Evolutionary conservation across 2,329 filamentous ascomycete species (phyloP), one percentile per base, ranked within the genome.

Genomic region (Lecanosticta acicola): DNA sequence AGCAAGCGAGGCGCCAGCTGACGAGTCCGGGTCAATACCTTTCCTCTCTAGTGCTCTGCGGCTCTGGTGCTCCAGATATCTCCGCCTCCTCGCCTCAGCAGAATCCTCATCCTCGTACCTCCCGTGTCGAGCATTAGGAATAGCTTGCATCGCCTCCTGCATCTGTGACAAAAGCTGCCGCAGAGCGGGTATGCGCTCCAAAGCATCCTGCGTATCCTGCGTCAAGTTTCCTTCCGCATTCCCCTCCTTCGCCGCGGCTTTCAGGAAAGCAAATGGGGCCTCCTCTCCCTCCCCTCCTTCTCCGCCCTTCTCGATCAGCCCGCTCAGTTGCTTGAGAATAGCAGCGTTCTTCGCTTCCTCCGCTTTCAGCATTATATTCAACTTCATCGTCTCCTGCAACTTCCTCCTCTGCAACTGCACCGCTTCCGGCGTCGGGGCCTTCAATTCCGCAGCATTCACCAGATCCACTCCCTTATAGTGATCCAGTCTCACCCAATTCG

Each of bases 31-130:
- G 43, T 87, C 83, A 46, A 90, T 68, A 0, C 85, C 85, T 37
- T 81, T 72, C 36, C 80, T 75, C 69, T 94, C 87, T 33, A 96
- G 71, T 63, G 94, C 86, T 49, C 85, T 76, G 55, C 80, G 74
- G 41, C 87, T 86, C 59, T 89, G 83, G 43, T 78, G 77, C 68
- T 96, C 90, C 39, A 97, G 82, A 64, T 97, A 97, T 55, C 85
- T 78, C 46, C 84, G 75, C 49, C 91, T 75, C 64, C 93, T 82
- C 43, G 81, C 77, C 32, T 82, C 77, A 71, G 75, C 73, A 43
- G 72, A 67, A n/a, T 64, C 60, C 4, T 66, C 63, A 8, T 66
- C 61, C 4, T 61, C 58, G 2, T 59, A 41, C 11, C 46, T 58
- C n/a, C 57, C 47, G 41, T 62, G 53, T 52, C 57, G 51, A 34